Conservation (phyloP, 768 basidiomycete species). For the Vararia minispora region DNA sequence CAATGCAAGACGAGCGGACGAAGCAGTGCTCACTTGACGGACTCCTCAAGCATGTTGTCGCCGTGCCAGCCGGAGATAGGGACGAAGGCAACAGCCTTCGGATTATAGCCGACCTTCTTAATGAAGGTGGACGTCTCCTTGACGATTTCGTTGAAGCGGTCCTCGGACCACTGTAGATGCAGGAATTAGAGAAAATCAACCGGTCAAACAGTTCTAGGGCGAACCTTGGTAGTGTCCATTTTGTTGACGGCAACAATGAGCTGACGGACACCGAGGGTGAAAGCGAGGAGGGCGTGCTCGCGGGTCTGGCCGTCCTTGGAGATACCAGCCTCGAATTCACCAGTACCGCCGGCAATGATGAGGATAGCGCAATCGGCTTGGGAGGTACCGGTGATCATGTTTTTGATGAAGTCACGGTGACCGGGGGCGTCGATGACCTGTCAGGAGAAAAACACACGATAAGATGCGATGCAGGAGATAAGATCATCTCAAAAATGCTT, state of each 20-base stretch:
- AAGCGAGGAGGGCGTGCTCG: conserved; percentile 99
- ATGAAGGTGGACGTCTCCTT: conserved; percentile 98
- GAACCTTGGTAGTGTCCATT: conserved; percentile 98
- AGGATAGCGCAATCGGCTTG: conserved; percentile 99
- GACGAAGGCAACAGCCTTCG: conserved; percentile 95
- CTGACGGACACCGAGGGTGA: conserved; percentile 99
- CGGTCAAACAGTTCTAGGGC: conserved; percentile 10
- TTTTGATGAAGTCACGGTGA: conserved; percentile 99
- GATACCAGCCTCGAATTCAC: conserved; percentile 99
- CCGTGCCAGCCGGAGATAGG: conserved; percentile 99
- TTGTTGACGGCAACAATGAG: conserved; percentile 99
- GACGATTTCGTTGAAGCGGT: conserved; percentile 98
- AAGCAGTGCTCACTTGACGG: conserved; percentile 57
- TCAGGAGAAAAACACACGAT: not conserved
- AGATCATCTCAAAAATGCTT: conserved; percentile 24
- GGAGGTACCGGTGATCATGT: conserved; percentile 99
- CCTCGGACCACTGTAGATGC: conserved; percentile 90
- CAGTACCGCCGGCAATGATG: conserved; percentile 98
- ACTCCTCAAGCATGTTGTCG: conserved; percentile 99
- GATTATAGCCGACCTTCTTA: conserved; percentile 99
- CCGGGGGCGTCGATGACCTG: conserved; percentile 99
- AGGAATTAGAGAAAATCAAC: conserved; percentile 3
- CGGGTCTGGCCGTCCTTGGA: conserved; percentile 99
- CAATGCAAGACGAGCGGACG: not conserved
- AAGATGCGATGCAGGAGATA: conserved; percentile 6